phyloP scores from a whole-genome alignment of 108 stramenopile species.

The Halocafeteria seosinensis region DNA sequence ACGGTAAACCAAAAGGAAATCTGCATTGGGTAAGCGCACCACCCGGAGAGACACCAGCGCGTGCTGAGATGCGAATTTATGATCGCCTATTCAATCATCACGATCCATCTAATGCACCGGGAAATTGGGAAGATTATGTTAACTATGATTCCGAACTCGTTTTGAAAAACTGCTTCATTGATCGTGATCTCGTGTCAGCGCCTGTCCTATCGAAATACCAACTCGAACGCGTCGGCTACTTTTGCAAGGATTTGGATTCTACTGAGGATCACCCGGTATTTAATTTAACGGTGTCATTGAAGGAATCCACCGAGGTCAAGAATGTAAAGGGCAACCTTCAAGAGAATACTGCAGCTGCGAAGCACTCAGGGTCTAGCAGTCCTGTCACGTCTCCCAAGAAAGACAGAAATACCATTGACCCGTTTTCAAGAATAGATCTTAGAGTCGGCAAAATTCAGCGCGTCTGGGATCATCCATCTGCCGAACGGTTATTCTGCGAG shows the following conservation, averaged over 20 bases:
- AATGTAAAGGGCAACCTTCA: not conserved
- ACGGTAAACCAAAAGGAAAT: slow-evolving; percentile 54
- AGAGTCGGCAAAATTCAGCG: no score
- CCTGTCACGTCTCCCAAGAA: no score
- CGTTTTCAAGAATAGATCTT: no score
- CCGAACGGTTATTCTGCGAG: slow-evolving; percentile 88
- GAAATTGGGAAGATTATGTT: slow-evolving; percentile 74
- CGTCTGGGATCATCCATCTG: no score
- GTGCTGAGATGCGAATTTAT: slow-evolving; percentile 60
- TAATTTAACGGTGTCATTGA: slow-evolving; percentile 77
- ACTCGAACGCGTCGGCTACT: slow-evolving; percentile 89
- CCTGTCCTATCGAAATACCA: slow-evolving; percentile 51
- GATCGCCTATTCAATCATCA: slow-evolving; percentile 66
- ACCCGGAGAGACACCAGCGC: not conserved
- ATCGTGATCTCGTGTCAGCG: slow-evolving; percentile 40
- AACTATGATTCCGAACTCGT: slow-evolving; percentile 63
- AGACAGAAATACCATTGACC: no score
- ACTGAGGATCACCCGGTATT: slow-evolving; percentile 62
- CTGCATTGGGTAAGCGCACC: slow-evolving; percentile 11
- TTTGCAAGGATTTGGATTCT: slow-evolving; percentile 76
- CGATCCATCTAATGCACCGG: slow-evolving; percentile 31
- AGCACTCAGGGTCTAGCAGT: no score
- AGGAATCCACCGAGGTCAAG: slow-evolving; percentile 32
- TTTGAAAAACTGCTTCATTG: slow-evolving; percentile 47
- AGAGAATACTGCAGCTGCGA: no score